Percentiles rank a stretch among this genome's conserved stretches.
Evolutionary conservation across 2,329 filamentous ascomycete species (phyloP).

Genomic region (Curvularia lunata): DNA sequence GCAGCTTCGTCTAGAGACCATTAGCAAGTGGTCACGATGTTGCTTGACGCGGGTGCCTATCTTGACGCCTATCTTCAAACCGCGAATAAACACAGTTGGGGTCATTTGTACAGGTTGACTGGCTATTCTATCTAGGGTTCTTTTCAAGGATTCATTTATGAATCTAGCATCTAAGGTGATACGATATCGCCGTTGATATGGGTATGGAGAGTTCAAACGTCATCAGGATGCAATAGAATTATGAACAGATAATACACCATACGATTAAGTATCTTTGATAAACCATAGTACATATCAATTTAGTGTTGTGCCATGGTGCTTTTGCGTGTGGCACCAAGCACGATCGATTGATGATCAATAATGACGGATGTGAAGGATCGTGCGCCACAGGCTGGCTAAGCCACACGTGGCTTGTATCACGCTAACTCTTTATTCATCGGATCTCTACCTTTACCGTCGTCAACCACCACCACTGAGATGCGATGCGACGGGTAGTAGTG

Average conservation of each 20-base stretch:
- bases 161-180: too few relatives aligned
- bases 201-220: not conserved
- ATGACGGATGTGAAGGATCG: not conserved
- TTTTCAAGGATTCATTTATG: too few relatives aligned
- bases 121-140: too few relatives aligned
- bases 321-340: not conserved
- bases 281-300: not conserved
- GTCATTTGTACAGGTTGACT: too few relatives aligned
- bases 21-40: too few relatives aligned
- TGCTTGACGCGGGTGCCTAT: too few relatives aligned
- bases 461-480: slow-evolving; percentile 44
- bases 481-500: slow-evolving; percentile 59
- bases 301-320: not conserved
- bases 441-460: slow-evolving; percentile 13
- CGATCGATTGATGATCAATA: not conserved
- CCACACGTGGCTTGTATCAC: slow-evolving; percentile 22
- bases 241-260: too few relatives aligned
- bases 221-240: not conserved
- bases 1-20: too few relatives aligned
- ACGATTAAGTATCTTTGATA: too few relatives aligned
- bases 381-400: slow-evolving; percentile 9
- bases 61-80: too few relatives aligned
- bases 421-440: slow-evolving; percentile 4
- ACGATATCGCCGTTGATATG: too few relatives aligned
- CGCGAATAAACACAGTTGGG: too few relatives aligned